Evolutionary conservation across 192 early-diverging fungal genomes (phyloP), one percentile per base, ranked within the genome.

Genomic region (Rhizophagus clarus): DNA sequence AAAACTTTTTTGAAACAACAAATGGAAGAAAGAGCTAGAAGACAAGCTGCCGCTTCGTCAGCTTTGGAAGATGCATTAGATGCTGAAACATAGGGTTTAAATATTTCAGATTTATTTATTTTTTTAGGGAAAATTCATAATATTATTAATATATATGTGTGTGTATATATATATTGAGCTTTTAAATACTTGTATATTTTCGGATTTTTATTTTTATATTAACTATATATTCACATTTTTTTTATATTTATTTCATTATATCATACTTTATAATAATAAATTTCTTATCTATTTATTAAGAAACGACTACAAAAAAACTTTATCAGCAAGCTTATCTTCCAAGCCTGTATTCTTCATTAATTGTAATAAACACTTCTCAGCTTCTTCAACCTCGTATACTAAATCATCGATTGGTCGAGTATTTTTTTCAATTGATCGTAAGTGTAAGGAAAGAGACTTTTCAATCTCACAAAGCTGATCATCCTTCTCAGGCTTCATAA

Each of bases 1-100:
- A 79, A 79, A 79, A 9, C 1, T n/a, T 79, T 79, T 22, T 69
- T 79, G 45, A 79, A 79, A 79, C 64, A 79, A n/a, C 77, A 79
- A 79, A n/a, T 60, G 20, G 77, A 79, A 60, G 77, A 79, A 40
- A 11, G 67, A 40, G 40, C 40, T 51, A 79, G 40, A 56, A 67
- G 9, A n/a, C 20, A 20, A n/a, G 29, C 66, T 20, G 20, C 31
- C 37, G 14, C 49, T 20, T 51, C 49, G 17, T 20, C 14, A 15
- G 17, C 14, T 51, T 51, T 15, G 4, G 51, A 56, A 7, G 49
- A 56, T 15, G 17, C 49, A 56, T 17, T 20, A 12, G 12, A 45
- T 17, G 15, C 2, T 15, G 47, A 49, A 49, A 15, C 15, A 49
- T 49, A 17, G 15, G 0, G 5, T 17, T 6, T 7, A 40, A 40